Evolutionary conservation across 2,329 filamentous ascomycete genomes (phyloP), one percentile per base, ranked within the genome.

Genomic region (Lasiodiplodia sp.): DNA sequence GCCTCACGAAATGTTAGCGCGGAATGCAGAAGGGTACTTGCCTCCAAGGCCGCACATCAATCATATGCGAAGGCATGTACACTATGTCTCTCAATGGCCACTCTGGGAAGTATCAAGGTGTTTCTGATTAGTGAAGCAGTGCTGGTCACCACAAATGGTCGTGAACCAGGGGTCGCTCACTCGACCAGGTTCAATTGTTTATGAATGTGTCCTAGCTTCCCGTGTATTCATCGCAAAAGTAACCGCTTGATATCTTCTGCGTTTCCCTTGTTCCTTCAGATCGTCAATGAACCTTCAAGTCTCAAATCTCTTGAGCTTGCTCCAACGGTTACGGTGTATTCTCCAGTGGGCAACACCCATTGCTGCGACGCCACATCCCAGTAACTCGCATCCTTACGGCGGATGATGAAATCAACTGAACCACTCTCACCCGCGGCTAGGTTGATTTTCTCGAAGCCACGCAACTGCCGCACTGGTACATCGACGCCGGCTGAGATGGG

Each of bases 301-400:
- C 75, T 76, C 34, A 79, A 70, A 71, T 80, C 78, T 71, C 78
- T 77, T 55, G 76, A 79, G 51, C 77, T 79, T 11, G 76, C 72
- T 3, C 78, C 78, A 23, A 80, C 77, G 58, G 67, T 72, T 5
- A 80, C 71, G 2, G 65, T 71, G 68, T 78, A 79, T 21, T 77
- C 76, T 10, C 78, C 78, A 47, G 70, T 73, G 2, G 77, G 76
- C 44, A 80, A 73, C 21, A 73, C 75, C 78, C 79, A 80, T 68
- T 74, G 70, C 71, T 75, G 73, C 52, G 70, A 74, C 34, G 69
- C 74, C n/a, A 71, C 70, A 44, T 80, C 77, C 78, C 77, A 80
- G 58, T 78, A 75, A 66, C 77, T 78, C 70, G 80, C 47, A 74
- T 80, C 78, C 69, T 77, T 76, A 64, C 77, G 73, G 63, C 75